These are phyloP conservation scores for Anthoceros angustus DNA, from an alignment of 225 moss, liverwort and hornwort species.

Conservation along the genomic window DNA sequence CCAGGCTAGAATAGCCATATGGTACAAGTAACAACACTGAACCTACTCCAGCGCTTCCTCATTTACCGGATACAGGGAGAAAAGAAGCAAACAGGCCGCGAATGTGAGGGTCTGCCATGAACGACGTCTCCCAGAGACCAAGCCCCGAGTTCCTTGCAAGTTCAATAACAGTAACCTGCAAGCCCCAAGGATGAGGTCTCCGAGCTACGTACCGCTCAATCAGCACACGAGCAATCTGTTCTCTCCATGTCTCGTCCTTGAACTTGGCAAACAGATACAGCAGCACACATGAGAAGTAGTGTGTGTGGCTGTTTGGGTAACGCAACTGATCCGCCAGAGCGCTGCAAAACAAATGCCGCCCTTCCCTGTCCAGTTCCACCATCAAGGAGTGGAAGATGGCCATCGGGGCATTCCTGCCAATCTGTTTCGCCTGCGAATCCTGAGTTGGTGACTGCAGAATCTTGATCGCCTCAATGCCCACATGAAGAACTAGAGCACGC, in stretches of 20 bases:
- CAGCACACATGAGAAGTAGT: slow-evolving; percentile 89
- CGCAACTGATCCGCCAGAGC: slow-evolving; percentile 91
- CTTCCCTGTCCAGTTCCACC: slow-evolving; percentile 85
- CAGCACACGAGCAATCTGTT: slow-evolving; percentile 90
- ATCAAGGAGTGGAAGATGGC: slow-evolving; percentile 80
- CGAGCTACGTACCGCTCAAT: slow-evolving; percentile 79
- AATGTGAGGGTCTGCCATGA: neutral
- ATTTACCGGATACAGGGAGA: neutral
- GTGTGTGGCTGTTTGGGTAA: slow-evolving; percentile 93
- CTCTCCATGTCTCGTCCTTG: slow-evolving; percentile 74
- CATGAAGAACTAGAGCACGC: slow-evolving; percentile 76
- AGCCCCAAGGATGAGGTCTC: slow-evolving; percentile 96
- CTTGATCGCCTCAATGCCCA: slow-evolving; percentile 94
- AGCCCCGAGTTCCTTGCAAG: slow-evolving; percentile 13
- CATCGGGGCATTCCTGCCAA: slow-evolving; percentile 98
- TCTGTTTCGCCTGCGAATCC: slow-evolving; percentile 72
- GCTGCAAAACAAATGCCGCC: slow-evolving; percentile 77
- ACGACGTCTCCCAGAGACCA: neutral
- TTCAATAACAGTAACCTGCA: slow-evolving; percentile 88
- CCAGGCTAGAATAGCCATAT: neutral
- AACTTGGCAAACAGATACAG: slow-evolving; percentile 75
- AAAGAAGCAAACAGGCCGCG: neutral
- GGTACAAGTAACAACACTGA: neutral
- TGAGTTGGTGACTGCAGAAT: slow-evolving; percentile 72
- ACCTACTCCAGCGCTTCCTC: neutral